These are phyloP conservation scores for Draba incana DNA, from an alignment of 345 rosid genomes.

Conservation along the genomic window DNA sequence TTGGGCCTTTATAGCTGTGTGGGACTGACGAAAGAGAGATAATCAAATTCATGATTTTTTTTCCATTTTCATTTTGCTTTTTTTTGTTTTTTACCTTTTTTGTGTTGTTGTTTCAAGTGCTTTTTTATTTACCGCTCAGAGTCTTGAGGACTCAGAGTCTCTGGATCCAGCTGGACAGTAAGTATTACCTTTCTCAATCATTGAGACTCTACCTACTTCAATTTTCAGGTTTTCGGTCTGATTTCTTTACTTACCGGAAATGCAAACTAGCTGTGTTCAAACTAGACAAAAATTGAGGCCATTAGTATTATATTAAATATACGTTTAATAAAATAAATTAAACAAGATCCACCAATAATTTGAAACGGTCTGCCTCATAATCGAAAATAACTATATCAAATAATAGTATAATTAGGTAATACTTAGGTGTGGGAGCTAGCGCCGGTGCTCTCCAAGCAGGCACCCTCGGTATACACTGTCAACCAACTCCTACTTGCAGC, in stretches of 20 bases:
- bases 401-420: too few species aligned
- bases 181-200: constrained; percentile 20
- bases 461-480: too few species aligned
- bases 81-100: not conserved
- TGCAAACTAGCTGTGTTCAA: too few species aligned
- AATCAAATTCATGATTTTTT: not conserved
- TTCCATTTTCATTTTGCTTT: not conserved
- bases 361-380: too few species aligned
- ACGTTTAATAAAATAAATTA: too few species aligned
- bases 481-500: too few species aligned
- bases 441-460: too few species aligned
- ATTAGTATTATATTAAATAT: too few species aligned
- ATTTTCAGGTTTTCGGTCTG: not conserved
- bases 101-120: not conserved
- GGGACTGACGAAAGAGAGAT: constrained; percentile 11
- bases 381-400: too few species aligned
- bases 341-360: too few species aligned
- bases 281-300: too few species aligned
- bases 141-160: constrained; percentile 37
- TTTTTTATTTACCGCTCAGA: constrained; percentile 40
- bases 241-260: not conserved
- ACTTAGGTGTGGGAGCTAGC: too few species aligned
- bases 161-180: constrained; percentile 41
- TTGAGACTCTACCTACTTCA: constrained; percentile 31
- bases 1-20: constrained; percentile 39